Conservation (phyloP, 352 stramenopile genomes). For the Phytophthora palmivora region DNA sequence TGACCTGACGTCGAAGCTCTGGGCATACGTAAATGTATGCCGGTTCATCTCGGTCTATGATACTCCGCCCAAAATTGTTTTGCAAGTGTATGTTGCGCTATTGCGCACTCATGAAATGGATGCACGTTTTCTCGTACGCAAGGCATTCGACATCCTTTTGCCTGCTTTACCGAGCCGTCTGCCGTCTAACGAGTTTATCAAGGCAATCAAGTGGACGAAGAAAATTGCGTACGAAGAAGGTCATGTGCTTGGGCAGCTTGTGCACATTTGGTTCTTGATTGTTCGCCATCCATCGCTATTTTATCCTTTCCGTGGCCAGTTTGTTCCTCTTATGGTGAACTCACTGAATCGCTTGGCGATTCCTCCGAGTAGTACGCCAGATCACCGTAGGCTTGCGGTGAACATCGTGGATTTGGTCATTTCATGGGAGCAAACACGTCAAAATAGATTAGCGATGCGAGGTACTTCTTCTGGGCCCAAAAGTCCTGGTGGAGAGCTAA, state of each 20-base stretch:
- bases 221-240: conserved; percentile 98
- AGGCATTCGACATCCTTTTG: conserved; percentile 96
- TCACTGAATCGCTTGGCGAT: conserved; percentile 96
- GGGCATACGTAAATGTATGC: conserved; percentile 98
- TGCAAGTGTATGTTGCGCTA: conserved; percentile 97
- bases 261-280: conserved; percentile 98
- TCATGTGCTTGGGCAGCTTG: conserved; percentile 94
- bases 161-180: conserved; percentile 92
- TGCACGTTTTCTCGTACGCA: conserved; percentile 93
- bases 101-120: conserved; percentile 95
- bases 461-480: conserved; percentile 20
- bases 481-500: conserved; percentile 39
- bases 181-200: conserved; percentile 93
- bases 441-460: conserved; percentile 63
- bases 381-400: conserved; percentile 94
- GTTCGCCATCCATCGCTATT: conserved; percentile 95
- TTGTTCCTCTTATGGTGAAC: conserved; percentile 97
- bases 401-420: conserved; percentile 97
- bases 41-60: conserved; percentile 97
- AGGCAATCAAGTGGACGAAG: conserved; percentile 97
- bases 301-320: conserved; percentile 91
- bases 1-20: conserved; percentile 95
- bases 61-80: conserved; percentile 96
- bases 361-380: conserved; percentile 91
- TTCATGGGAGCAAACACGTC: conserved; percentile 93